Percentiles rank a stretch among this genome's conserved stretches.
Conservation (phyloP, 116 monocot species). For the Phalaenopsis hybrid region DNA sequence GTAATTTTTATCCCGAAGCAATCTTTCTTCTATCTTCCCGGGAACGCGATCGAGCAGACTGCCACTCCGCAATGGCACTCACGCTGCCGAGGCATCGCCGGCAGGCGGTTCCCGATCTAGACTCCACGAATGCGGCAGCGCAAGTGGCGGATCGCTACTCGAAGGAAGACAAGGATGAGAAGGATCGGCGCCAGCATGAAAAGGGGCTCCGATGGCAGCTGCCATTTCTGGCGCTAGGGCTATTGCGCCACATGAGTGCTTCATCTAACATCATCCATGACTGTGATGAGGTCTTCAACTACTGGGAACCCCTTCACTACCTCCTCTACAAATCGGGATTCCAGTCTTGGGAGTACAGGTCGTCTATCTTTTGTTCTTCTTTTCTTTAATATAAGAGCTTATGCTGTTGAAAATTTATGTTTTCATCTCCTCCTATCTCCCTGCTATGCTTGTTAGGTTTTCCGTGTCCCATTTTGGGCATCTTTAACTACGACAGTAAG, state of each 20-base stretch:
- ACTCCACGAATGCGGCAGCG: slow-evolving; percentile 8
- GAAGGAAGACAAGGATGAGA: slow-evolving; percentile 49
- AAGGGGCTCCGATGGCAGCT: slow-evolving; percentile 49
- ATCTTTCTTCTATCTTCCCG: too few relatives aligned
- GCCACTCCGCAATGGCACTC: slow-evolving; percentile 26
- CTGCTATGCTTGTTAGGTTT: background rate
- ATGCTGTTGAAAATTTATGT: background rate
- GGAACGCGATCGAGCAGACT: background rate
- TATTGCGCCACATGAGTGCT: slow-evolving; percentile 87
- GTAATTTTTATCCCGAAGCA: too few relatives aligned
- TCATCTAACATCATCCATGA: slow-evolving; percentile 94
- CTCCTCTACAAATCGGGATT: slow-evolving; percentile 93
- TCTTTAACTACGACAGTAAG: too few relatives aligned
- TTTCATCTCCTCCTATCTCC: background rate
- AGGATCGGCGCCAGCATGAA: slow-evolving; percentile 12
- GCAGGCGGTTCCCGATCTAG: slow-evolving; percentile 1
- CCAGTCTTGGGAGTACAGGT: slow-evolving; percentile 99
- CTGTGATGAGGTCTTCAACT: slow-evolving; percentile 99
- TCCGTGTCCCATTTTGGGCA: background rate
- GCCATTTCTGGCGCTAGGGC: slow-evolving; percentile 51
- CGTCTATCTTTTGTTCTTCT: background rate
- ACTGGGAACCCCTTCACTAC: slow-evolving; percentile 98
- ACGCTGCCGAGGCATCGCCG: slow-evolving; percentile 60
- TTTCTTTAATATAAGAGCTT: background rate
- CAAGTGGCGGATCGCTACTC: slow-evolving; percentile 37